Evolutionary conservation across 1,284 basidiomycete species (phyloP).

Genomic region (Rhodofomes roseus): DNA sequence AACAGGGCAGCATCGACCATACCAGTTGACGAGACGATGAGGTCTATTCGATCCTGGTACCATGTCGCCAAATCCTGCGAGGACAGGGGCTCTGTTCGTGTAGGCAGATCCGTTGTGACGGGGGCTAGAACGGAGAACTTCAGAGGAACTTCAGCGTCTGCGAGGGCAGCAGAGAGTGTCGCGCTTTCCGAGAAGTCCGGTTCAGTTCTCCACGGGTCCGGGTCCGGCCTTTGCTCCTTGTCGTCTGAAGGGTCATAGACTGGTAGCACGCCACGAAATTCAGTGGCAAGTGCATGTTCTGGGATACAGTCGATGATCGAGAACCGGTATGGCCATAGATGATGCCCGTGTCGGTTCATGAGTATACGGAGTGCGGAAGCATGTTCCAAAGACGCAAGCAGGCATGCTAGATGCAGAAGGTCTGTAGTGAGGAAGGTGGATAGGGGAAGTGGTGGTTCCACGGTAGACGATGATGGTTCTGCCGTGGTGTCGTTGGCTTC

Average conservation of each 20-base stretch:
- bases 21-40: conserved; percentile 63
- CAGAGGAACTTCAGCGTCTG: conserved; percentile 17
- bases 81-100: conserved; percentile 18
- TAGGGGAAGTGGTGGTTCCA: conserved; percentile 48
- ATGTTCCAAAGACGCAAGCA: conserved; percentile 61
- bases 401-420: conserved; percentile 55
- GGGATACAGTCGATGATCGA: conserved; percentile 72
- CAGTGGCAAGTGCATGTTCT: conserved; percentile 61
- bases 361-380: conserved; percentile 58
- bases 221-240: conserved; percentile 35
- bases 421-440: conserved; percentile 61
- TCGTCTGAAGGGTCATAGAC: conserved; percentile 44
- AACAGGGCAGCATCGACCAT: conserved; percentile 78
- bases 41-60: conserved; percentile 68
- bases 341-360: conserved; percentile 48
- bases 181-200: conserved; percentile 55
- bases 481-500: conserved; percentile 24
- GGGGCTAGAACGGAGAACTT: background rate
- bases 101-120: background rate
- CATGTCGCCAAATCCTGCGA: conserved; percentile 55
- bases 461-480: conserved; percentile 18
- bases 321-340: conserved; percentile 70
- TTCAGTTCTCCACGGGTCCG: conserved; percentile 43
- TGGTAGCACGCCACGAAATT: conserved; percentile 65
- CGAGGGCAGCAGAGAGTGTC: conserved; percentile 39